Base-by-base conservation (phyloP, 2,329 filamentous ascomycete species). In the Trichoderma asperellum region DNA sequence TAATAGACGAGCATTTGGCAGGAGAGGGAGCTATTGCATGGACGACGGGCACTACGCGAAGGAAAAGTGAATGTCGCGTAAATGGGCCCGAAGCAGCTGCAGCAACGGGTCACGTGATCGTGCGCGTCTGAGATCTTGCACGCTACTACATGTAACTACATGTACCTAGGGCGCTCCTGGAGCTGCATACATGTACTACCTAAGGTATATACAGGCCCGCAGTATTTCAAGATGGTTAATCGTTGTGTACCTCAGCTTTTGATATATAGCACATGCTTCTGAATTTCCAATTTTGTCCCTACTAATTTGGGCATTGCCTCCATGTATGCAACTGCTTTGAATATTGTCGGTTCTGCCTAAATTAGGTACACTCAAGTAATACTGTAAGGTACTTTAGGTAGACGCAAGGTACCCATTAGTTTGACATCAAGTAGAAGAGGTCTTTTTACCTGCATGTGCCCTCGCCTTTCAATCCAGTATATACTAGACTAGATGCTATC, bases 51-150 rank as follows among this genome's bases (percentile, higher is more conserved):
- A 40, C 5, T 53, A 80, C 80, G 79, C 80, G 80, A 79, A 79
- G 79, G 79, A 81, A 78, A 76, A 74, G 75, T 24, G 27, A 53
- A 71, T 24, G 79, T 80, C 80, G 81, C 80, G 81, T 82, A 79
- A 81, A 82, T 82, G 78, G 40, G 76, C 72, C 35, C 69, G 69
- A 72, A 59, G 73, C 52, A 59, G 73, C 52, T 68, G 14, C 35
- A 24, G 24, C 4, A n/a, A 40, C 6, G 29, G 12, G 24, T 40
- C 69, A 70, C 69, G 65, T 70, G 69, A 70, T 18, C 27, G 1
- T 8, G 37, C 60, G 60, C 60, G 47, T 49, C 35, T 8, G n/a
- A 21, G 6, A 35, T 24, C 12, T 18, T 24, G 53, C 21, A 35
- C 14, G 52, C 27, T 56, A 16, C 27, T 29, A n/a, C 24, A 32